Percentiles rank a stretch among this genome's conserved stretches.
Conservation (phyloP, 2,329 filamentous ascomycete species). For the Hypoxylon sp. region DNA sequence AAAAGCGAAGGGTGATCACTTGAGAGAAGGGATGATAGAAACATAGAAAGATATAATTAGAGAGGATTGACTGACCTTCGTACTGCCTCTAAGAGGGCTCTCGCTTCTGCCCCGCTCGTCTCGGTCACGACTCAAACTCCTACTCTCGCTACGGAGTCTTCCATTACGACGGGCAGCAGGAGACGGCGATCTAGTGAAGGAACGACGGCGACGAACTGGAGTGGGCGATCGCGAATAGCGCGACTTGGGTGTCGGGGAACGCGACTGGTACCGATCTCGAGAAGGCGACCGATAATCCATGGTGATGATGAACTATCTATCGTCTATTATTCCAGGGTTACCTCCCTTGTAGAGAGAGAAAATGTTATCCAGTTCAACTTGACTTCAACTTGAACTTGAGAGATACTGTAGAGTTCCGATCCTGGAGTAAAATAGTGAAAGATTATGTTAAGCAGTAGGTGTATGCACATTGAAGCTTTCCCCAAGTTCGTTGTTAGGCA, state of each 20-base stretch:
- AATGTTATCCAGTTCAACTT: background rate
- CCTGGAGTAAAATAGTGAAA: background rate
- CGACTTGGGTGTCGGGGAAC: constrained; percentile 57
- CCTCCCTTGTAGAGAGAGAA: background rate
- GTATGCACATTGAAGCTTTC: constrained; percentile 1
- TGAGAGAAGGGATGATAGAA: constrained; percentile 16
- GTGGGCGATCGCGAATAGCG: constrained; percentile 58
- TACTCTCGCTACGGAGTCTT: constrained; percentile 50
- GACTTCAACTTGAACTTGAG: background rate
- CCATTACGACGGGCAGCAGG: constrained; percentile 57
- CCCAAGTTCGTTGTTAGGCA: constrained; percentile 5
- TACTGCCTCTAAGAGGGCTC: constrained; percentile 53
- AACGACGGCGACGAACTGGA: constrained; percentile 50
- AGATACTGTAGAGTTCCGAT: background rate
- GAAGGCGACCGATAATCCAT: constrained; percentile 55
- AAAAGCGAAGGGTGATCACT: background rate
- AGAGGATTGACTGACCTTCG: constrained; percentile 48
- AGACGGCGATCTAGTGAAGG: constrained; percentile 51
- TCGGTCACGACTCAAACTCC: constrained; percentile 48
- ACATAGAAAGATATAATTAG: constrained; percentile 4
- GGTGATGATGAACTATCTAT: constrained; percentile 2
- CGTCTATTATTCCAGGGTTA: background rate
- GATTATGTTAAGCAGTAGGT: background rate
- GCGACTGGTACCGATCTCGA: constrained; percentile 52
- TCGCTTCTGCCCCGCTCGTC: constrained; percentile 48